phyloP scores from a whole-genome alignment of 352 stramenopile genomes.

The Albugo laibachii region DNA sequence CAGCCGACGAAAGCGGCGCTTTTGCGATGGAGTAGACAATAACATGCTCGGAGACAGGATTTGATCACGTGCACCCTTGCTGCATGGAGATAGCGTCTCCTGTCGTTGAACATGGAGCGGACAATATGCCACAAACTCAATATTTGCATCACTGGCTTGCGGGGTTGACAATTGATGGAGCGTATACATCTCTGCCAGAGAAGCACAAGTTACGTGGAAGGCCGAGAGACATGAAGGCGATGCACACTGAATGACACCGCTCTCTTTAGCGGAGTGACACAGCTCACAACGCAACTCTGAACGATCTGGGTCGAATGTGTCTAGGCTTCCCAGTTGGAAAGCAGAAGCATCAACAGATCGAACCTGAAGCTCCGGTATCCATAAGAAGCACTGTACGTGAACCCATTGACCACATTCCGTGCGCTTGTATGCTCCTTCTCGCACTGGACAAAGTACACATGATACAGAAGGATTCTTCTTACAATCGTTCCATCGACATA shows the following conservation, averaged over 20 bases:
- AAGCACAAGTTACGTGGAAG: conserved; percentile 69
- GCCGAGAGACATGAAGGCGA: conserved; percentile 42
- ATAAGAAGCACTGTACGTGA: conserved; percentile 74
- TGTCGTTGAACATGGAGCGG: conserved; percentile 10
- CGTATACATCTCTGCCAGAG: conserved; percentile 9
- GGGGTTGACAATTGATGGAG: conserved; percentile 21
- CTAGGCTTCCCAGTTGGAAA: conserved; percentile 8
- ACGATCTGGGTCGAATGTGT: conserved; percentile 31
- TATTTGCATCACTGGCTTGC: conserved; percentile 28
- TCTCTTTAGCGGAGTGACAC: conserved; percentile 32
- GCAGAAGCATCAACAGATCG: conserved; percentile 20
- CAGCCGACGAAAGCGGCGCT: conserved; percentile 12
- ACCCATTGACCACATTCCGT: conserved; percentile 52
- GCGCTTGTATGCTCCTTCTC: conserved; percentile 31
- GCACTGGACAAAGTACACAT: conserved; percentile 52
- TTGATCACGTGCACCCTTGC: too few relatives aligned
- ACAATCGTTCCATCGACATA: conserved; percentile 2
- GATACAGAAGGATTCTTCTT: neutral
- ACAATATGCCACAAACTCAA: conserved; percentile 53
- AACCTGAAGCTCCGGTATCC: conserved; percentile 56
- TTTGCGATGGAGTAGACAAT: neutral
- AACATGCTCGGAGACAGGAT: too few relatives aligned
- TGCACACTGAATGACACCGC: conserved; percentile 60
- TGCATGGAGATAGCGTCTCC: neutral
- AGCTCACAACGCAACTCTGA: conserved; percentile 41